phyloP scores from a whole-genome alignment of 257 asterid genomes.

The Salvia hispanica region DNA sequence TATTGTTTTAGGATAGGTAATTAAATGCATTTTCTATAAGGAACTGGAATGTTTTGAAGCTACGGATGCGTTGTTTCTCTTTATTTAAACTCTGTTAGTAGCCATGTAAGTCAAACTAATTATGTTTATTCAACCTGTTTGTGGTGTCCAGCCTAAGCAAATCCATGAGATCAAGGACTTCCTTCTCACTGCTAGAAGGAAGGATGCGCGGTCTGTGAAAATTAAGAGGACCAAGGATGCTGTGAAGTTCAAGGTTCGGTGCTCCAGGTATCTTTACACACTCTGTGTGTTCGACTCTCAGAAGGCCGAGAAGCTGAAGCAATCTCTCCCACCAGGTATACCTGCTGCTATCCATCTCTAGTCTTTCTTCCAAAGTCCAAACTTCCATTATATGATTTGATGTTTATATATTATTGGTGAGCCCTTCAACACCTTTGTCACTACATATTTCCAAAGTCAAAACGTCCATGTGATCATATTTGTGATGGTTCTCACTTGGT shows the following conservation, averaged over 20 bases:
- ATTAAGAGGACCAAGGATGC: conserved; percentile 49
- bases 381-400: not conserved
- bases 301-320: conserved; percentile 55
- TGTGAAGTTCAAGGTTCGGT: conserved; percentile 54
- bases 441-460: not conserved
- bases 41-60: not conserved
- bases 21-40: not conserved
- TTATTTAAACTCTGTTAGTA: not conserved
- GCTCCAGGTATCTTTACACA: conserved; percentile 55
- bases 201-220: conserved; percentile 49
- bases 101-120: not conserved
- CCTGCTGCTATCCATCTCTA: not conserved
- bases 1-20: not conserved
- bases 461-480: not conserved
- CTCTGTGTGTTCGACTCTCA: conserved; percentile 48
- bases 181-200: conserved; percentile 54
- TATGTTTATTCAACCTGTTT: not conserved
- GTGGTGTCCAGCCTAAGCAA: conserved; percentile 47
- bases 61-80: not conserved
- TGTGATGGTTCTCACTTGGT: not conserved
- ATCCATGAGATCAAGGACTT: conserved; percentile 56
- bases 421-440: not conserved
- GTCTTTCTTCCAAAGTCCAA: not conserved
- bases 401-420: not conserved
- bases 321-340: conserved; percentile 53